Evolutionary conservation across 148 eudicot species (phyloP).

Genomic region (Camellia granthamiana): DNA sequence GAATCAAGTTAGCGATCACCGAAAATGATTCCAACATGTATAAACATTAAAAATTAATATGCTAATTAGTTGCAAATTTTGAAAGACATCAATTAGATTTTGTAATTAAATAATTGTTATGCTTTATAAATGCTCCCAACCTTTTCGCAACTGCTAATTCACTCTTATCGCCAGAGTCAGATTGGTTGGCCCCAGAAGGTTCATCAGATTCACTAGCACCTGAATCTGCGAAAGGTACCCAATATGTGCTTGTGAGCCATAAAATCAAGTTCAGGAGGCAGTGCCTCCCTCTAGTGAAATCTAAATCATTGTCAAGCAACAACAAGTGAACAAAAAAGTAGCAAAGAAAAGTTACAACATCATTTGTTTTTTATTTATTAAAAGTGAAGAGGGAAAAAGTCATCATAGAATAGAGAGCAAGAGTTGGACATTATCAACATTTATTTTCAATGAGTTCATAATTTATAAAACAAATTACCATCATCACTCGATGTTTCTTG

Average conservation of each 20-base stretch:
- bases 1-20: constrained; percentile 11
- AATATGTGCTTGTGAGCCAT: constrained; percentile 14
- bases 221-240: constrained; percentile 28
- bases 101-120: not conserved
- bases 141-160: constrained; percentile 34
- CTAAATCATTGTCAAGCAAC: not conserved
- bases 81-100: not conserved
- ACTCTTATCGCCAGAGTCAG: constrained; percentile 39
- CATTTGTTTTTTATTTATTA: not conserved
- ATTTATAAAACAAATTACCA: constrained; percentile 37
- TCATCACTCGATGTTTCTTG: constrained; percentile 69
- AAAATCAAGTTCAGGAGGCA: not conserved
- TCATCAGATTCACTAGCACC: constrained; percentile 65
- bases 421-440: not conserved
- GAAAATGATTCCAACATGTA: not conserved
- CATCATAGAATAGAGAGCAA: not conserved
- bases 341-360: not conserved
- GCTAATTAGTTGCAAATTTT: not conserved
- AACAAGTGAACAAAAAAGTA: not conserved
- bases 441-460: not conserved
- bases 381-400: not conserved
- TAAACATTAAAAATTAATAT: not conserved
- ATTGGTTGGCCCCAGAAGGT: constrained; percentile 27
- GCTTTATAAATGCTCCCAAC: constrained; percentile 26
- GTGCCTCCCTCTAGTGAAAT: not conserved